phyloP scores from a whole-genome alignment of 352 stramenopile genomes.

The Thalassiosira livingstoniorum region DNA sequence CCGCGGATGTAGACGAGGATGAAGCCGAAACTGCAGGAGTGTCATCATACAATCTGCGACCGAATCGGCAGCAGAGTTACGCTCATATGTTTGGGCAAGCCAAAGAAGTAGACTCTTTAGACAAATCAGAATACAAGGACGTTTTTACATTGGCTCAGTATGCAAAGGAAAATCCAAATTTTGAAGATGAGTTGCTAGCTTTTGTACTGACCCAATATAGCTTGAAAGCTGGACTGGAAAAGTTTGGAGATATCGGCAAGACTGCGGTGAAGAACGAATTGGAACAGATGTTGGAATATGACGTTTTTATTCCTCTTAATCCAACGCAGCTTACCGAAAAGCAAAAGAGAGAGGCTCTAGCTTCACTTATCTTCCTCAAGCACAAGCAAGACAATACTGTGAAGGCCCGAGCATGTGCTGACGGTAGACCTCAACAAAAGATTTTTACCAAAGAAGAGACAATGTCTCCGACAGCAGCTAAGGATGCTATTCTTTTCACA shows the following conservation, averaged over 20 bases:
- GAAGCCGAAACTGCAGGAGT: no score
- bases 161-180: background rate
- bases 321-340: background rate
- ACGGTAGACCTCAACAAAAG: slow-evolving; percentile 50
- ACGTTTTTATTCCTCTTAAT: background rate
- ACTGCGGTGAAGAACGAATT: background rate
- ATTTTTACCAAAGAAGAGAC: slow-evolving; percentile 51
- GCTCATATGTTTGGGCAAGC: background rate
- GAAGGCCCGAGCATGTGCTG: slow-evolving; percentile 48
- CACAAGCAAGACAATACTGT: slow-evolving; percentile 28
- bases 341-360: background rate
- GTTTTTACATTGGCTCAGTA: background rate
- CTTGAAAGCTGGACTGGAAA: background rate
- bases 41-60: background rate
- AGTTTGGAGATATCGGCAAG: background rate
- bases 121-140: background rate
- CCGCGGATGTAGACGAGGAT: no score
- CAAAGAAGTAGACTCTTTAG: background rate
- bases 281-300: background rate
- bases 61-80: background rate
- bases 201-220: background rate
- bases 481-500: slow-evolving; percentile 28
- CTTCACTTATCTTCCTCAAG: slow-evolving; percentile 22
- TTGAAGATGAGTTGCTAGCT: background rate
- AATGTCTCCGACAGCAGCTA: slow-evolving; percentile 46